Conservation (phyloP, 139 green algal genomes). For the Picochlorum sp. region DNA sequence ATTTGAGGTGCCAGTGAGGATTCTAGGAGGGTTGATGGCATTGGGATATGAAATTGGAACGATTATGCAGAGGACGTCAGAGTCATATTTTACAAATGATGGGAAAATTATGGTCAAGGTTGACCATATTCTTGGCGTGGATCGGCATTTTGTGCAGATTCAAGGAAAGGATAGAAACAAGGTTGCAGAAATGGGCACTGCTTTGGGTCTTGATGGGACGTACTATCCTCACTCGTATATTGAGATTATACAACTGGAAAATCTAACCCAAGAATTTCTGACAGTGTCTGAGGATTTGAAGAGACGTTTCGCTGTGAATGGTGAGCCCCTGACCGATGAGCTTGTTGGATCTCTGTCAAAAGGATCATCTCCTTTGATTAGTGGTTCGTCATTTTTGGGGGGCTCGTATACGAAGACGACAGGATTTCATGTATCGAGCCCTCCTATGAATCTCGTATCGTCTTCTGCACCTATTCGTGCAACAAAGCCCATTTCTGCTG, state of each 20-base stretch:
- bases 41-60: constrained; percentile 92
- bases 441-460: not conserved
- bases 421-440: constrained; percentile 24
- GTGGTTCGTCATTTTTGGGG: not conserved
- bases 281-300: constrained; percentile 63
- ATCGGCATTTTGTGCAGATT: constrained; percentile 57
- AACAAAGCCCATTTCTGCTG: not conserved
- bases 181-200: constrained; percentile 49
- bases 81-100: constrained; percentile 23
- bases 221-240: constrained; percentile 91
- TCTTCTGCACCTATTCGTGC: not conserved
- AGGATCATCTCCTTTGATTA: constrained; percentile 12
- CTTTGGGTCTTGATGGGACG: constrained; percentile 69
- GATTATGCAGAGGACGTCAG: constrained; percentile 76
- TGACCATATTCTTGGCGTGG: constrained; percentile 70
- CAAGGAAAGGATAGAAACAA: constrained; percentile 66
- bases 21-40: constrained; percentile 95
- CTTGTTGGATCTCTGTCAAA: constrained; percentile 20
- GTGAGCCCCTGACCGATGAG: constrained; percentile 45
- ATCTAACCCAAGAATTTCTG: constrained; percentile 59
- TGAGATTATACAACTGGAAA: constrained; percentile 78
- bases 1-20: constrained; percentile 88
- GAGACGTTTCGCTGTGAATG: constrained; percentile 49
- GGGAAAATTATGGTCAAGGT: constrained; percentile 64
- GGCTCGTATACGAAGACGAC: constrained; percentile 17